Evolutionary conservation across 345 rosid genomes (phyloP).

Genomic region (Acer campestre): DNA sequence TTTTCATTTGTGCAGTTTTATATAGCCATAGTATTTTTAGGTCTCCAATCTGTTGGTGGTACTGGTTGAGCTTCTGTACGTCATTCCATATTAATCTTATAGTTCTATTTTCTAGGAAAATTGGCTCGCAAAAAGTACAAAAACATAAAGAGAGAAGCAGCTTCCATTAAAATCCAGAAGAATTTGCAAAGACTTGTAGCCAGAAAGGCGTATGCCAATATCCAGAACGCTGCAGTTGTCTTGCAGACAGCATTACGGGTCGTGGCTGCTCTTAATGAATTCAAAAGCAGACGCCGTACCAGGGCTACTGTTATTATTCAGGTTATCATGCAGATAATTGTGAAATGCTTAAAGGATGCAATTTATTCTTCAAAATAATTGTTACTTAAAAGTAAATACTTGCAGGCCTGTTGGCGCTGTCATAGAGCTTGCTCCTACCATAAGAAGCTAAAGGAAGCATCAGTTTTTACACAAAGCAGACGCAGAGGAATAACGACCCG

Average conservation of each 20-base stretch:
- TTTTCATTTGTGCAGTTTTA: not conserved
- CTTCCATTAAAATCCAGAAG: slow-evolving; percentile 77
- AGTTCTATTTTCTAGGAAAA: slow-evolving; percentile 45
- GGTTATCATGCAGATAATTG: slow-evolving; percentile 38
- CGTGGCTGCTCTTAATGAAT: slow-evolving; percentile 50
- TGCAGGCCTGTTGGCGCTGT: slow-evolving; percentile 67
- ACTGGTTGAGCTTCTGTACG: not conserved
- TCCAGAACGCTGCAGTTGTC: slow-evolving; percentile 54
- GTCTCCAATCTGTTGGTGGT: slow-evolving; percentile 7
- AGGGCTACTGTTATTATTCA: slow-evolving; percentile 59
- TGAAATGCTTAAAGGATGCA: slow-evolving; percentile 16
- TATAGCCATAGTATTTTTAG: not conserved
- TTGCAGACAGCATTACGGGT: slow-evolving; percentile 69
- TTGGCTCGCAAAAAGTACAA: slow-evolving; percentile 42
- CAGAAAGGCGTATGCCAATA: slow-evolving; percentile 39
- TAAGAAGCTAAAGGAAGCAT: slow-evolving; percentile 45
- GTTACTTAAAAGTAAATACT: slow-evolving; percentile 20
- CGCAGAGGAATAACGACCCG: slow-evolving; percentile 40
- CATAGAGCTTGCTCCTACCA: slow-evolving; percentile 47
- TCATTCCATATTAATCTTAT: slow-evolving; percentile 7
- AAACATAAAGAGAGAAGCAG: slow-evolving; percentile 49
- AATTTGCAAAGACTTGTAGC: slow-evolving; percentile 62
- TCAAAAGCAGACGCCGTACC: slow-evolving; percentile 30
- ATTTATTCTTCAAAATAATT: slow-evolving; percentile 17
- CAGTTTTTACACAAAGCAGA: slow-evolving; percentile 44